Percentiles rank a stretch among this genome's conserved stretches.
These are phyloP conservation scores for Aspergillus cavernicola DNA, from an alignment of 495 filamentous ascomycete genomes.

Conservation along the genomic window DNA sequence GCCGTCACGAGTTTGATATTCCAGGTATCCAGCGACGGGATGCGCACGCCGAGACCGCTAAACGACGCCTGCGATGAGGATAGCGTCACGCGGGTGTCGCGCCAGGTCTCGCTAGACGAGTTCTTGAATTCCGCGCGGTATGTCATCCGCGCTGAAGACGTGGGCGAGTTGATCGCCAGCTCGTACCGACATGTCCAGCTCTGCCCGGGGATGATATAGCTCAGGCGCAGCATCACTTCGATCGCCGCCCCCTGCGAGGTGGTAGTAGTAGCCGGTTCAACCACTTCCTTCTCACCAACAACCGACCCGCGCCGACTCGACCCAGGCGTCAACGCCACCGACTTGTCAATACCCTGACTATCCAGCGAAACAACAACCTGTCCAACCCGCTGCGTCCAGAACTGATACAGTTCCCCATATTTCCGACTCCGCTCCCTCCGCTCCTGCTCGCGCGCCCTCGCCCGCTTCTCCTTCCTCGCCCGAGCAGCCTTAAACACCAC, in stretches of 20 bases:
- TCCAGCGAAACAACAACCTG: constrained; percentile 44
- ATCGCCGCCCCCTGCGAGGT: too few species aligned
- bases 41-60: constrained; percentile 53
- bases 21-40: constrained; percentile 59
- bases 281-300: too few species aligned
- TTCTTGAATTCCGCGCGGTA: constrained; percentile 66
- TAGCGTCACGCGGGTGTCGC: constrained; percentile 59
- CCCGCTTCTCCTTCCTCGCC: constrained; percentile 4
- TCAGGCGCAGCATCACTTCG: constrained; percentile 45
- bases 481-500: constrained; percentile 25
- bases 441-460: constrained; percentile 24
- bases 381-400: constrained; percentile 57
- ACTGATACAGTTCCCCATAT: constrained; percentile 48
- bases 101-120: constrained; percentile 64
- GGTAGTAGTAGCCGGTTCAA: too few species aligned
- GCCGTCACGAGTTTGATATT: constrained; percentile 42
- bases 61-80: constrained; percentile 67
- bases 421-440: constrained; percentile 30
- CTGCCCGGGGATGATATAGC: constrained; percentile 60
- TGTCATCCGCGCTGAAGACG: constrained; percentile 49
- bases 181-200: constrained; percentile 67
- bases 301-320: constrained; percentile 55
- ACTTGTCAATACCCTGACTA: constrained; percentile 20
- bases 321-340: constrained; percentile 41
- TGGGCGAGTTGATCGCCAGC: constrained; percentile 54